These are phyloP conservation scores for Ganoderma boninense DNA, from an alignment of 1,284 basidiomycete species.

Conservation along the genomic window DNA sequence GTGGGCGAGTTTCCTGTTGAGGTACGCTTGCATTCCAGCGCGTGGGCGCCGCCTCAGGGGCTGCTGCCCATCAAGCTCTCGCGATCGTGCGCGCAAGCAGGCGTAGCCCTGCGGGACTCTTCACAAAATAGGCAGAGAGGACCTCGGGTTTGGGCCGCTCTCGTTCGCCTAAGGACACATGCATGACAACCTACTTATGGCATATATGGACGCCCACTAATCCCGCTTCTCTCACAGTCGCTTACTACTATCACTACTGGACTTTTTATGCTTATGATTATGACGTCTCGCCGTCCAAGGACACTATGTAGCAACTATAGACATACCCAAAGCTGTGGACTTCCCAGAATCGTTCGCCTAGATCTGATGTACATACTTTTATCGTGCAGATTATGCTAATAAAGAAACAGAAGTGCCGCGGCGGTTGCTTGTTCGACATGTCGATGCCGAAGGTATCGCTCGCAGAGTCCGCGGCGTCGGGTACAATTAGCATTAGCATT, in stretches of 20 bases:
- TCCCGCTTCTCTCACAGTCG: neutral
- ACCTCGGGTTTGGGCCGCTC: neutral
- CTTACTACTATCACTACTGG: neutral
- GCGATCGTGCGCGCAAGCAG: constrained; percentile 1
- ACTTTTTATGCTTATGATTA: constrained; percentile 8
- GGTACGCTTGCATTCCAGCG: constrained; percentile 15
- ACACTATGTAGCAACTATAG: neutral
- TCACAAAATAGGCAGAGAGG: neutral
- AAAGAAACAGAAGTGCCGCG: neutral
- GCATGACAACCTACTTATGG: neutral
- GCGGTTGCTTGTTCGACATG: constrained; percentile 18
- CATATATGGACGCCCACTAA: neutral
- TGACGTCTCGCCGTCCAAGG: neutral
- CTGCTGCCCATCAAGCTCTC: constrained; percentile 6
- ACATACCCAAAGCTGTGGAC: neutral
- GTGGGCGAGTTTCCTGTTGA: constrained; percentile 14
- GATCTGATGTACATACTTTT: constrained; percentile 3
- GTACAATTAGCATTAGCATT: constrained; percentile 17
- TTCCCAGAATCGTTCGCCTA: neutral
- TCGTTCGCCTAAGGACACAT: neutral
- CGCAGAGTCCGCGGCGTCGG: constrained; percentile 16
- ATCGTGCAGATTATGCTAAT: neutral
- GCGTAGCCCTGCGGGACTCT: neutral
- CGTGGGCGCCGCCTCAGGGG: neutral
- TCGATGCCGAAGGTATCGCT: constrained; percentile 10